phyloP scores from a whole-genome alignment of 106 monocot genomes.

The Alisma plantagoaquatica region DNA sequence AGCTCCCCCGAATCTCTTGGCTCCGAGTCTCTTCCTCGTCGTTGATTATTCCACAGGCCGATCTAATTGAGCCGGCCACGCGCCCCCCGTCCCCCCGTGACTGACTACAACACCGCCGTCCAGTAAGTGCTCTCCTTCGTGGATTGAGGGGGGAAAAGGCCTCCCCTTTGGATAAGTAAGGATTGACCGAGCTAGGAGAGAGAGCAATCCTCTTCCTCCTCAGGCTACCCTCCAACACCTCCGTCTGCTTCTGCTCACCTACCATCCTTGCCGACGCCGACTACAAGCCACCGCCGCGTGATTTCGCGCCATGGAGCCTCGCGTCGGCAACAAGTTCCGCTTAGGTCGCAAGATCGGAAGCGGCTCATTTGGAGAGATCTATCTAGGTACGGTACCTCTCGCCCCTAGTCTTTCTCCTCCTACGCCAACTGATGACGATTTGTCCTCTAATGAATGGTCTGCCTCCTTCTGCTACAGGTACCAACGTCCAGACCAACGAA shows the following conservation, averaged over 20 bases:
- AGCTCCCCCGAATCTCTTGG: too few species aligned
- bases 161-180: background rate
- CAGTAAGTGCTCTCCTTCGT: constrained; percentile 21
- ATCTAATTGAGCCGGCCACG: too few species aligned
- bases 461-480: constrained; percentile 6
- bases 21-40: too few species aligned
- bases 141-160: constrained; percentile 9
- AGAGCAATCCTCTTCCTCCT: background rate
- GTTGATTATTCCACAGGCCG: too few species aligned
- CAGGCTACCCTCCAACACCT: background rate
- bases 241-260: constrained; percentile 2
- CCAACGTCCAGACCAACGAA: constrained; percentile 33
- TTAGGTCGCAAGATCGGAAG: too few species aligned
- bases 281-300: too few species aligned
- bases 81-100: too few species aligned
- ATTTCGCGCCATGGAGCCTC: background rate
- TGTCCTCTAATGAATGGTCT: too few species aligned
- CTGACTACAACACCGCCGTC: constrained; percentile 12
- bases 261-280: background rate
- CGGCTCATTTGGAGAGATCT: too few species aligned
- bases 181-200: background rate
- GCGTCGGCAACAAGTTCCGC: too few species aligned
- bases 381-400: too few species aligned
- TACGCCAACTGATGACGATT: background rate
- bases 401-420: background rate